Conservation (phyloP, 257 asterid species). For the Jaltomata sinuosa region DNA sequence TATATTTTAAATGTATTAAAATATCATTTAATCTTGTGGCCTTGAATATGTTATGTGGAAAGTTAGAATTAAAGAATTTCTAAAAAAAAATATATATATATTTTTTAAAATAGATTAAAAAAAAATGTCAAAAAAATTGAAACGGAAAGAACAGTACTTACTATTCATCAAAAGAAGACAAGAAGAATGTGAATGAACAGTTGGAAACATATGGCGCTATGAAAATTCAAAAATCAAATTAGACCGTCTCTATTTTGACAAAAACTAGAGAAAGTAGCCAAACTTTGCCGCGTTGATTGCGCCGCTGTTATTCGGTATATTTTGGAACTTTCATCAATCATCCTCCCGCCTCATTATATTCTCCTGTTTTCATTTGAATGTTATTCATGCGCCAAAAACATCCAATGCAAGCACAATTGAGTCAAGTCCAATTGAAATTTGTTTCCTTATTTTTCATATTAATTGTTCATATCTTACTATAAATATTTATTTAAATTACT, state of each 20-base stretch:
- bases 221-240: background rate
- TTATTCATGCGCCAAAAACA: background rate
- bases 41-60: too few species aligned
- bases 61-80: too few species aligned
- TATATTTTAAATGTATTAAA: too few species aligned
- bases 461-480: too few species aligned
- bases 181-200: background rate
- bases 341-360: conserved; percentile 1
- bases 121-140: too few species aligned
- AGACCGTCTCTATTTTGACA: background rate
- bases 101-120: too few species aligned
- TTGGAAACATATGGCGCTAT: background rate
- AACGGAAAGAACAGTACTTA: too few species aligned
- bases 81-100: too few species aligned
- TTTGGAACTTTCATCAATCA: background rate
- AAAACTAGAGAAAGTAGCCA: background rate
- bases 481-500: too few species aligned
- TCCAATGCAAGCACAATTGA: background rate
- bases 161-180: background rate
- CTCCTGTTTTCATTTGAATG: background rate
- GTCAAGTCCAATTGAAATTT: too few species aligned
- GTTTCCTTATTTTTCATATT: too few species aligned
- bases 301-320: background rate
- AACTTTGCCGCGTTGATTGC: conserved; percentile 4
- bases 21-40: too few species aligned